phyloP scores from a whole-genome alignment of 345 rosid genomes.

The Arabis alpina region DNA sequence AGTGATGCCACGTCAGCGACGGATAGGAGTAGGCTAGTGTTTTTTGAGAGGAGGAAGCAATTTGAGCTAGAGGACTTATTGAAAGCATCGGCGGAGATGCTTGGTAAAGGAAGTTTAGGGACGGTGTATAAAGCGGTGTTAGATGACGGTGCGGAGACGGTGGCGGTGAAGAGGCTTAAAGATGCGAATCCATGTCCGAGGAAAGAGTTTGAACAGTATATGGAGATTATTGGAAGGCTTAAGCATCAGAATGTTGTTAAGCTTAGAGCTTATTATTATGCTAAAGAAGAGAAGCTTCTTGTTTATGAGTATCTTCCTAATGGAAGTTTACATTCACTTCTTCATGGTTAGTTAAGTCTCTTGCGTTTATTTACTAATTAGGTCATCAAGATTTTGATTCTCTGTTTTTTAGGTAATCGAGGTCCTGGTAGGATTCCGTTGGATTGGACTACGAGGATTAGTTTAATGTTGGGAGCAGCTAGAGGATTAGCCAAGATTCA shows the following conservation, averaged over 20 bases:
- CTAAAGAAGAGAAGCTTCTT: conserved; percentile 91
- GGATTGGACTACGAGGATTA: conserved; percentile 97
- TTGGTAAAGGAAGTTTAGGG: conserved; percentile 92
- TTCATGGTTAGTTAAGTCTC: conserved; percentile 71
- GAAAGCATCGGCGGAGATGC: conserved; percentile 95
- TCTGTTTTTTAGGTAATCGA: conserved; percentile 54
- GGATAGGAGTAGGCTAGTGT: conserved; percentile 75
- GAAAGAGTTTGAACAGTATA: conserved; percentile 88
- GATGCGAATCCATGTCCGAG: conserved; percentile 95
- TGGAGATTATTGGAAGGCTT: conserved; percentile 86
- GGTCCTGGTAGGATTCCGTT: conserved; percentile 92
- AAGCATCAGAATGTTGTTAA: conserved; percentile 75
- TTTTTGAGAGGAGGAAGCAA: conserved; percentile 73
- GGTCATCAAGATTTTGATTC: neutral
- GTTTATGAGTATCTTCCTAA: conserved; percentile 92
- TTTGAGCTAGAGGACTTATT: conserved; percentile 88
- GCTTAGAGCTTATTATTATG: conserved; percentile 86
- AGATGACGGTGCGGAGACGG: conserved; percentile 67
- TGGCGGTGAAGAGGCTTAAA: conserved; percentile 91
- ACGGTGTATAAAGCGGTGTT: conserved; percentile 93
- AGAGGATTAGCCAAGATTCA: conserved; percentile 86
- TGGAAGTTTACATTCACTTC: conserved; percentile 84
- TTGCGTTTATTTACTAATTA: conserved; percentile 5
- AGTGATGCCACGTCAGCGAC: conserved; percentile 81
- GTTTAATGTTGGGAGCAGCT: conserved; percentile 86